Evolutionary conservation across 2,329 filamentous ascomycete species (phyloP).

Genomic region (Curvularia sp.): DNA sequence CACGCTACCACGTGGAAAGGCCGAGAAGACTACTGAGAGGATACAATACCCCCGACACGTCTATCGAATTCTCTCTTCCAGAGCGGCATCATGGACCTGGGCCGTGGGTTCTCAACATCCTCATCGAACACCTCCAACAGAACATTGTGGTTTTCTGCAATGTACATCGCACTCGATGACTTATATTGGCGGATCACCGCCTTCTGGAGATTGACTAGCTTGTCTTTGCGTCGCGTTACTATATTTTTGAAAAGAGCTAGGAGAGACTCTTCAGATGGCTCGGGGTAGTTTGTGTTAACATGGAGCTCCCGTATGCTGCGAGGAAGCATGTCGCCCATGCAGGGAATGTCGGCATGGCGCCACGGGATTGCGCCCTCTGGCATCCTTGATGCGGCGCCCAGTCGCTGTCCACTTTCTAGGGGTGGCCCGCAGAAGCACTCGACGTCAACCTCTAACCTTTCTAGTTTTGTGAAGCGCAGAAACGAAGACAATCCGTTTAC

Average conservation of each 20-base stretch:
- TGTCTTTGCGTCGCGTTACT: constrained; percentile 27
- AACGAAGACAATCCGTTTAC: constrained; percentile 44
- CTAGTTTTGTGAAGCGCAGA: constrained; percentile 32
- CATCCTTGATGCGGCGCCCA: constrained; percentile 25
- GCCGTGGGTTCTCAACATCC: constrained; percentile 15
- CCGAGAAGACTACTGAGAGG: neutral
- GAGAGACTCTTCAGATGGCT: constrained; percentile 32
- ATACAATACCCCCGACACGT: constrained; percentile 32
- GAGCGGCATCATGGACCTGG: constrained; percentile 39
- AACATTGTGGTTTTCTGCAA: constrained; percentile 26
- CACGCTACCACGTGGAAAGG: neutral
- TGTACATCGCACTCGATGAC: constrained; percentile 21
- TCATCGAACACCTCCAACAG: constrained; percentile 36
- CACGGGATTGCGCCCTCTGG: constrained; percentile 34
- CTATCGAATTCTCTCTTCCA: constrained; percentile 44
- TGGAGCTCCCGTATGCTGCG: constrained; percentile 37
- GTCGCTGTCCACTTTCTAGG: constrained; percentile 43
- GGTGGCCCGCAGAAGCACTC: constrained; percentile 44
- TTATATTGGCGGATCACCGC: constrained; percentile 39
- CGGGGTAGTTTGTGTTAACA: constrained; percentile 40
- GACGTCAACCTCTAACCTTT: constrained; percentile 42
- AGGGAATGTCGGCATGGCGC: constrained; percentile 43
- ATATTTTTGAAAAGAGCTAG: constrained; percentile 42
- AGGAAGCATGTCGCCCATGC: constrained; percentile 46
- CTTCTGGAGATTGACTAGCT: constrained; percentile 26